Evolutionary conservation across 441 rosid species (phyloP).

Genomic region (Metrosideros polymorpha): DNA sequence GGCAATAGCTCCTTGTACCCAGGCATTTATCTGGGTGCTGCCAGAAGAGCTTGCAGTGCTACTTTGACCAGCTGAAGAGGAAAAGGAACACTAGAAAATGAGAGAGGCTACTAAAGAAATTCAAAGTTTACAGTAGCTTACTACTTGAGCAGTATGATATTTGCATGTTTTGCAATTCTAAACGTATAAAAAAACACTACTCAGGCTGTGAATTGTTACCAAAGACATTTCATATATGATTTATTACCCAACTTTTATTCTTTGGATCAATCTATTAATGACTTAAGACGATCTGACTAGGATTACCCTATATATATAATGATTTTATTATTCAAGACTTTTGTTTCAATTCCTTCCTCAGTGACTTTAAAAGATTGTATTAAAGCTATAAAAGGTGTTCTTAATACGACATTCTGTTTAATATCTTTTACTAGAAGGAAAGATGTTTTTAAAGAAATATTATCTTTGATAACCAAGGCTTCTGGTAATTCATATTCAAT

Average conservation of each 20-base stretch:
- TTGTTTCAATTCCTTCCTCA: too few species aligned
- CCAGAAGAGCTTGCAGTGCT: conserved; percentile 80
- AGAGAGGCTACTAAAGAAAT: background rate
- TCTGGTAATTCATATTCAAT: too few species aligned
- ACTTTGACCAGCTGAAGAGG: conserved; percentile 63
- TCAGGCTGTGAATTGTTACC: background rate
- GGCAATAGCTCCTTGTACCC: conserved; percentile 99
- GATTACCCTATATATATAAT: too few species aligned
- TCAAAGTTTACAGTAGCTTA: background rate
- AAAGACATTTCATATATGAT: background rate
- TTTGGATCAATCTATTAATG: background rate
- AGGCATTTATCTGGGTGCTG: conserved; percentile 96
- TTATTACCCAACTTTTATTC: background rate
- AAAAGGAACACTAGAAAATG: background rate
- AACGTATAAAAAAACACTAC: background rate
- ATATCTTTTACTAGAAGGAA: too few species aligned
- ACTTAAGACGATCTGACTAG: background rate
- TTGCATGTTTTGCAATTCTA: background rate
- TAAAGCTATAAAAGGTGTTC: too few species aligned
- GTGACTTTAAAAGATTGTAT: too few species aligned
- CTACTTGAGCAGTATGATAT: background rate
- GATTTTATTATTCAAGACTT: too few species aligned
- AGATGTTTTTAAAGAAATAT: too few species aligned
- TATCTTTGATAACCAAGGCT: too few species aligned
- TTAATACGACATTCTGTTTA: too few species aligned